These are phyloP conservation scores for Ophiocordyceps camponoti-leonardi DNA, from an alignment of 2,329 filamentous ascomycete genomes.

Conservation along the genomic window DNA sequence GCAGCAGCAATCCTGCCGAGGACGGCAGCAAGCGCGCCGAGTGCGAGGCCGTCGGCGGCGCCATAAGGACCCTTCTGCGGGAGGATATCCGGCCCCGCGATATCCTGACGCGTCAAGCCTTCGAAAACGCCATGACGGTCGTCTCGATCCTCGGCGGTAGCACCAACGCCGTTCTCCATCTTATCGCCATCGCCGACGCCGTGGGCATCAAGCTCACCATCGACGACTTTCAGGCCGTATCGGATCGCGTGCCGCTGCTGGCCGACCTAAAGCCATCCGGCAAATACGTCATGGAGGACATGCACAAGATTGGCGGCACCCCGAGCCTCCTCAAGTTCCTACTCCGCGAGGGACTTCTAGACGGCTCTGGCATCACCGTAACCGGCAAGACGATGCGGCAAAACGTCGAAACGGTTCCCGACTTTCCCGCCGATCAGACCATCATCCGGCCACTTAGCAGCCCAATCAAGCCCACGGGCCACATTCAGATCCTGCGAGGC, in stretches of 20 bases:
- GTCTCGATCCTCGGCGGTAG: conserved; percentile 71
- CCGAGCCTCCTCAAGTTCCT: conserved; percentile 79
- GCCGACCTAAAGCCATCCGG: conserved; percentile 75
- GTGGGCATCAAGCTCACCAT: conserved; percentile 70
- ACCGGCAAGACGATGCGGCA: conserved; percentile 81
- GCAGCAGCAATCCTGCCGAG: conserved; percentile 64
- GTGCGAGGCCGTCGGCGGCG: conserved; percentile 53
- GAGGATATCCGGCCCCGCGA: conserved; percentile 65
- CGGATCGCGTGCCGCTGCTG: conserved; percentile 61
- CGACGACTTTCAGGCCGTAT: conserved; percentile 73
- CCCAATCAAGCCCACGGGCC: conserved; percentile 74
- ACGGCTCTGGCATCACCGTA: conserved; percentile 66
- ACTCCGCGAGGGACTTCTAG: conserved; percentile 64
- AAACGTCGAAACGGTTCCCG: conserved; percentile 62
- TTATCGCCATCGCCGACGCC: conserved; percentile 69
- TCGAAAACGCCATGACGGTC: conserved; percentile 73
- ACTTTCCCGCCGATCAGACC: conserved; percentile 58
- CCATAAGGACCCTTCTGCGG: conserved; percentile 56
- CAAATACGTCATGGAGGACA: conserved; percentile 71
- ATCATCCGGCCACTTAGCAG: conserved; percentile 68
- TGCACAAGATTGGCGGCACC: conserved; percentile 75
- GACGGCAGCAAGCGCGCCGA: conserved; percentile 54
- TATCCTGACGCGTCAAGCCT: conserved; percentile 63
- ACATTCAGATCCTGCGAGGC: conserved; percentile 76
- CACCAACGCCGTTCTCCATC: conserved; percentile 71